Base-by-base conservation (phyloP, 1,284 basidiomycete species). In the Earliella scabrosa region DNA sequence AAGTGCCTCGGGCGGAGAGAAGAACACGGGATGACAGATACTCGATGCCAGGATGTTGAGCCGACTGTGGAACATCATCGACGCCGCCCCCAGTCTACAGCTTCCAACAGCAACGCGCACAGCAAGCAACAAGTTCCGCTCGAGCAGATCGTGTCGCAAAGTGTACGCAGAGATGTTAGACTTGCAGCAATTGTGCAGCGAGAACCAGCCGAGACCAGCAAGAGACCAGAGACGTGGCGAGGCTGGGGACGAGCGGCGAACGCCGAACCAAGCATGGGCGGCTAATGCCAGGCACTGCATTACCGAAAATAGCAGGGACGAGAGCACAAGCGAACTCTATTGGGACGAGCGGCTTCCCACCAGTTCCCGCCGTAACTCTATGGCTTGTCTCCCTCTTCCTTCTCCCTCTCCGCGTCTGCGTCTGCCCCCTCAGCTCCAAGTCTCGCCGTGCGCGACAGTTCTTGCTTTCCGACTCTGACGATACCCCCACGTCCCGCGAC, bases 211-310 rank as follows among this genome's bases (percentile, higher is more conserved):
- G n/a, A n/a, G n/a, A n/a, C n/a, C n/a, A n/a, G n/a, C n/a, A n/a
- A n/a, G n/a, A n/a, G n/a, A n/a, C n/a, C n/a, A n/a, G n/a, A n/a
- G n/a, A n/a, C n/a, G n/a, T n/a, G n/a, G n/a, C n/a, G n/a, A n/a
- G n/a, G n/a, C n/a, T n/a, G n/a, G n/a, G n/a, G n/a, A n/a, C n/a
- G n/a, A n/a, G n/a, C n/a, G 46, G 46, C 23, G 35, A 23, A 20
- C n/a, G n/a, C 23, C 39, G 39, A 41, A 41, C 32, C 26, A 38
- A 49, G 18, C 47, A 27, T 21, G 21, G 18, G 32, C 45, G 45
- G n/a, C 45, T 34, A 34, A n/a, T 35, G n/a, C 31, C 31, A 46
- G 45, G 45, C 45, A 46, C 45, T 34, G 39, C 39, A 41, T 41
- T 20, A 10, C 48, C 27, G 8, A 10, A 40, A 23, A 9, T 7